Base-by-base conservation (phyloP, 768 basidiomycete species). In the Leccinum subgranulosum region DNA sequence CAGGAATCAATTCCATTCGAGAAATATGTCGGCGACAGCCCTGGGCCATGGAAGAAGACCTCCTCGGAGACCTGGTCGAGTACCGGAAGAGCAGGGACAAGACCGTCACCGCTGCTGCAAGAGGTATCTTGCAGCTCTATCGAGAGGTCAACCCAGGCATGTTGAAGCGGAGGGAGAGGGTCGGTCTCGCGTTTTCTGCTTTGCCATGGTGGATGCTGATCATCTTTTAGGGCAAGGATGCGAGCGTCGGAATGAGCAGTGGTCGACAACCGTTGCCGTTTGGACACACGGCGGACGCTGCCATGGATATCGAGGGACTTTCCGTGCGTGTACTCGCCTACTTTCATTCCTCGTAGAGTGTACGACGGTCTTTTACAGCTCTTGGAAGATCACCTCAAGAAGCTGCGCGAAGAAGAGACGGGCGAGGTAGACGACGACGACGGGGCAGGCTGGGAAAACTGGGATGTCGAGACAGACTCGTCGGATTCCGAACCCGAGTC, bases 1-100 rank as follows among this genome's bases (percentile, higher is more conserved):
- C 96, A 0, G 97, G 97, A n/a, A 76, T 99, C 61, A 99, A 99
- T 72, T 84, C 92, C 15, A 93, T 99, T 43, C 81, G 94, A 29
- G 96, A 98, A 71, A 84, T 99, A n/a, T 97, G 94, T 71, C 74
- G 90, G 31, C 74, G 96, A 39, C 97, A 99, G 69, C 93, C 96
- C 4, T 95, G 94, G 92, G 86, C 90, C 54, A 98, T 99, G 89
- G 93, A 96, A 63, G 92, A 93, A 63, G 96, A 98, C 66, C 73
- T 98, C 25, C 77, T 99, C 5, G 86, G 89, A 3, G 97, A 99
- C 74, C 73, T 99, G 60, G 83, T 98, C 52, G 95, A 94, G 73
- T 99, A 99, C 72, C 81, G 87, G 69, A 98, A 97, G 77, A 95
- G 93, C 65, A 84, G 87, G 65, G 97, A 98, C 73, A 98, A 98